phyloP scores from a whole-genome alignment of 495 filamentous ascomycete species.

The Melanomma pulvis-pyrius region DNA sequence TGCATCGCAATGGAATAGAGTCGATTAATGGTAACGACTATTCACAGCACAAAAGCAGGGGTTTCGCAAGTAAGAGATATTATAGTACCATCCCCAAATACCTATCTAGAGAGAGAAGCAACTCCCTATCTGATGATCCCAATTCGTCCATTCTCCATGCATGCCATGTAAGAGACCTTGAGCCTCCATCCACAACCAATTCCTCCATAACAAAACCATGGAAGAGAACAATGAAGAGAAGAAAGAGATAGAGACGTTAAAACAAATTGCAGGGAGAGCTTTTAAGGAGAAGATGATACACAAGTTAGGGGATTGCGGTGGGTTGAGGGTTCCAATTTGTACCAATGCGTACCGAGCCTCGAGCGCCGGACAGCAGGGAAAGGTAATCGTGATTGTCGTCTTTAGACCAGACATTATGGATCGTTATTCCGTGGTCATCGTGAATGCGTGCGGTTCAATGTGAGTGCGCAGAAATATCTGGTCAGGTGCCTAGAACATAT shows the following conservation, averaged over 20 bases:
- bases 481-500: neutral
- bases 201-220: neutral
- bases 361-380: neutral
- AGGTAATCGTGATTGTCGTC: constrained; percentile 7
- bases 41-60: neutral
- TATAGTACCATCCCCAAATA: constrained; percentile 7
- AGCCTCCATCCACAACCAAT: neutral
- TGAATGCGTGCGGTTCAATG: neutral
- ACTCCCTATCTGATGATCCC: neutral
- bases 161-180: constrained; percentile 12
- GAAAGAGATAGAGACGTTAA: neutral
- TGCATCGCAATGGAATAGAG: neutral
- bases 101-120: constrained; percentile 7
- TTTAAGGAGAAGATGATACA: constrained; percentile 24
- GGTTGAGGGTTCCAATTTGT: constrained; percentile 12
- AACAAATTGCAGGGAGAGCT: neutral
- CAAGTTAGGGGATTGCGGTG: neutral
- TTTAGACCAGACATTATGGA: neutral
- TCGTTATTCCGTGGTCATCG: constrained; percentile 11
- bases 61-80: constrained; percentile 5
- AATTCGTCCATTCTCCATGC: constrained; percentile 3
- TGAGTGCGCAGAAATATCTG: neutral
- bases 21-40: neutral
- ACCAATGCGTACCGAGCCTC: constrained; percentile 2
- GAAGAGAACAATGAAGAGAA: constrained; percentile 4